phyloP scores from a whole-genome alignment of 2,329 filamentous ascomycete genomes.

The Dactylellina parvicollis region DNA sequence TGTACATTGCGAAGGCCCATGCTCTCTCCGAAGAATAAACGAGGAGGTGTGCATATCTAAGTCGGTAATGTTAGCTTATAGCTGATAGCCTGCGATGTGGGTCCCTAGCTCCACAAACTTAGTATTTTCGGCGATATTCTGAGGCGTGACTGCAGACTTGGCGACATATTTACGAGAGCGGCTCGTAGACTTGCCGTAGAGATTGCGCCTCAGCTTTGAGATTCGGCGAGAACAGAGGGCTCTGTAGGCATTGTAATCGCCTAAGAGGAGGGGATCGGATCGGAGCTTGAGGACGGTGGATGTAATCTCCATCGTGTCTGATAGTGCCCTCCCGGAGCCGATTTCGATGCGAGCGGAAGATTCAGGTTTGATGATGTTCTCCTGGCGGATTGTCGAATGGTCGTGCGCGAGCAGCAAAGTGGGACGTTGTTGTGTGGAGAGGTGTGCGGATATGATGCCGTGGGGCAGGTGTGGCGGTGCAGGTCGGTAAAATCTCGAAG shows the following conservation, averaged over 20 bases:
- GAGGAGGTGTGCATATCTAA: slow-evolving; percentile 78
- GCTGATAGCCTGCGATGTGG: not conserved
- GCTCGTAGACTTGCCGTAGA: slow-evolving; percentile 78
- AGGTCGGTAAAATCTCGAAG: slow-evolving; percentile 38
- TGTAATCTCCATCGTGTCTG: slow-evolving; percentile 82
- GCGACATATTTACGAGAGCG: slow-evolving; percentile 85
- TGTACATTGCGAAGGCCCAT: slow-evolving; percentile 95
- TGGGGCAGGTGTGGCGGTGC: slow-evolving; percentile 48
- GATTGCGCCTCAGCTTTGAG: slow-evolving; percentile 82
- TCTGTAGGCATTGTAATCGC: slow-evolving; percentile 88
- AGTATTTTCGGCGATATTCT: slow-evolving; percentile 77
- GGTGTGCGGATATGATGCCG: slow-evolving; percentile 19
- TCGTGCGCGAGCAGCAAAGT: slow-evolving; percentile 3
- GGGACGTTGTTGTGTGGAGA: slow-evolving; percentile 22
- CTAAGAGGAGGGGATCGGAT: slow-evolving; percentile 84
- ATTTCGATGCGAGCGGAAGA: no score
- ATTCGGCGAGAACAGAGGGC: slow-evolving; percentile 81
- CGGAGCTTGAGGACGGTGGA: slow-evolving; percentile 80
- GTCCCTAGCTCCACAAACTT: slow-evolving; percentile 71
- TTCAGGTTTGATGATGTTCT: not conserved
- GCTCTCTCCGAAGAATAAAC: slow-evolving; percentile 88
- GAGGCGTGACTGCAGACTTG: slow-evolving; percentile 75
- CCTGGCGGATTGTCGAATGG: not conserved
- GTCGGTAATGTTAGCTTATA: slow-evolving; percentile 35
- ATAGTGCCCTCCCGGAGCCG: not conserved